Percentiles rank a stretch among this genome's conserved stretches.
These are phyloP conservation scores for Asterionellopsis glacialis DNA, from an alignment of 108 stramenopile species.

Conservation along the genomic window DNA sequence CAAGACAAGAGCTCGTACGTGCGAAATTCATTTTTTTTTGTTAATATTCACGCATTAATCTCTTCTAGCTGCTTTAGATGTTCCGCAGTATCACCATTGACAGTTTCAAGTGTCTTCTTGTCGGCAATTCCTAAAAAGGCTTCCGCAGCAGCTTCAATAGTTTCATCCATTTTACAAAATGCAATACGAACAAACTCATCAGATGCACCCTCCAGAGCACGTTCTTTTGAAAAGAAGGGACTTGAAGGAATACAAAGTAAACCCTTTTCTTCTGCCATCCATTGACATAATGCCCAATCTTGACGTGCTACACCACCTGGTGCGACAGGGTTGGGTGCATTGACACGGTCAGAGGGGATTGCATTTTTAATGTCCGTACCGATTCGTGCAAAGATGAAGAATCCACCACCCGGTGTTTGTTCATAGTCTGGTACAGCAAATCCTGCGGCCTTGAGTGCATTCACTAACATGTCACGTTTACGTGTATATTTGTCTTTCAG, in stretches of 20 bases:
- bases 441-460: conserved; percentile 54
- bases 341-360: conserved; percentile 45
- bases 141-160: conserved; percentile 77
- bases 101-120: too few relatives aligned
- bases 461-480: conserved; percentile 80
- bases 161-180: conserved; percentile 96
- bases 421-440: conserved; percentile 81
- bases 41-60: too few relatives aligned
- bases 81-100: too few relatives aligned
- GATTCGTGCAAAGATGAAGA: conserved; percentile 92
- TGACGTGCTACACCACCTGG: conserved; percentile 65
- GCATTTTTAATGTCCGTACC: conserved; percentile 51
- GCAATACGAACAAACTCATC: conserved; percentile 91
- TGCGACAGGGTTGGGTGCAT: conserved; percentile 57
- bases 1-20: too few relatives aligned
- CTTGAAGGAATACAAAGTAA: conserved; percentile 93
- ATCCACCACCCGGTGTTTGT: conserved; percentile 79
- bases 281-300: conserved; percentile 90
- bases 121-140: conserved; percentile 25
- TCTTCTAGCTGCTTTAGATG: too few relatives aligned
- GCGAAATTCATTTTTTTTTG: too few relatives aligned
- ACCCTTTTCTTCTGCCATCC: conserved; percentile 92
- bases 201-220: conserved; percentile 53
- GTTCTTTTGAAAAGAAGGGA: conserved; percentile 84
- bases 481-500: conserved; percentile 69